Evolutionary conservation across 106 monocot species (phyloP).

Genomic region (Dendrobium officinale): DNA sequence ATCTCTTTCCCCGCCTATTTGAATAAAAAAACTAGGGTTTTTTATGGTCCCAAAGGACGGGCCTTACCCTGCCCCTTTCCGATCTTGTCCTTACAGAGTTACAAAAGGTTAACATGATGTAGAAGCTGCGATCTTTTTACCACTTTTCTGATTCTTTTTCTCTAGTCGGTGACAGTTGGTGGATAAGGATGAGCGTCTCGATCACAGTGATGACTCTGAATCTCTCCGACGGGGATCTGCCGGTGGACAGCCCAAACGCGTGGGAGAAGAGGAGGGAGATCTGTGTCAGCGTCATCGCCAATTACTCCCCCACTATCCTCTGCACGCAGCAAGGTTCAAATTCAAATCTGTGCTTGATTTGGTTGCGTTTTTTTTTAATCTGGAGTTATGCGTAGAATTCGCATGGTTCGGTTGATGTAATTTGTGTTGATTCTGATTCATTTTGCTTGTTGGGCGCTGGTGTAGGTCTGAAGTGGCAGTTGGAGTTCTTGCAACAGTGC

Average conservation of each 20-base stretch:
- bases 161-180: background rate
- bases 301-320: slow-evolving; percentile 82
- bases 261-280: slow-evolving; percentile 91
- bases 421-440: slow-evolving; percentile 7
- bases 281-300: slow-evolving; percentile 91
- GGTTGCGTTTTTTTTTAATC: background rate
- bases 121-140: background rate
- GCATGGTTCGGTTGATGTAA: background rate
- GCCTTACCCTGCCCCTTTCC: background rate
- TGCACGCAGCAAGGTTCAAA: slow-evolving; percentile 90
- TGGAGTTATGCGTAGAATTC: background rate
- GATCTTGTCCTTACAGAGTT: background rate
- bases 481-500: slow-evolving; percentile 90
- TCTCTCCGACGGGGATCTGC: slow-evolving; percentile 62
- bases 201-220: slow-evolving; percentile 89
- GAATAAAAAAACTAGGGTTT: background rate
- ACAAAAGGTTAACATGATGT: background rate
- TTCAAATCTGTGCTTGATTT: background rate
- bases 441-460: slow-evolving; percentile 13
- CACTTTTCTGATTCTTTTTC: background rate
- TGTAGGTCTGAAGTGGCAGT: slow-evolving; percentile 74
- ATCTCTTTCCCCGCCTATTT: background rate
- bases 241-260: slow-evolving; percentile 59
- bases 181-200: slow-evolving; percentile 48
- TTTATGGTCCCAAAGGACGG: background rate